Conservation (phyloP, 768 basidiomycete genomes). For the Tulasnella sp. region DNA sequence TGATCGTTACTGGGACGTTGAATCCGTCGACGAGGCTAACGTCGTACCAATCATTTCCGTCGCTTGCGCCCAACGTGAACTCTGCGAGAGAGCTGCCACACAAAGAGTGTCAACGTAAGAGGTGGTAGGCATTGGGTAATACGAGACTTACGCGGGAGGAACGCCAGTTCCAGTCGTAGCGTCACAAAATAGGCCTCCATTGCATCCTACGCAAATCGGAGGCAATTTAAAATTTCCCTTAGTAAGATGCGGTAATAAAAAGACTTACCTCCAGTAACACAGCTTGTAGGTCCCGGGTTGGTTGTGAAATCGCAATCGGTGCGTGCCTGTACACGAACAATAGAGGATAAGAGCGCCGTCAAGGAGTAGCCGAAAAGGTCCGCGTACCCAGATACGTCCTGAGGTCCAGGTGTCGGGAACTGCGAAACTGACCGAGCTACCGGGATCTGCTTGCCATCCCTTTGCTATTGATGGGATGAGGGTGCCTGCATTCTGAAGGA, state of each 20-base stretch:
- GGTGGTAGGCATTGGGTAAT: background rate
- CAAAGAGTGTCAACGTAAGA: background rate
- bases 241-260: background rate
- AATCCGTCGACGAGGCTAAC: conserved; percentile 38
- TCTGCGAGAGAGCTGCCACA: conserved; percentile 35
- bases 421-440: conserved; percentile 29
- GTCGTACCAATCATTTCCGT: conserved; percentile 36
- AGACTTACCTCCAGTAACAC: conserved; percentile 47
- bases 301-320: conserved; percentile 33
- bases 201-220: conserved; percentile 28
- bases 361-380: background rate
- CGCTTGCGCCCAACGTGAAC: conserved; percentile 34
- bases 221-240: no score
- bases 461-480: conserved; percentile 30
- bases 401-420: conserved; percentile 40
- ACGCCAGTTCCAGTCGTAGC: conserved; percentile 46
- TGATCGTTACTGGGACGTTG: conserved; percentile 35
- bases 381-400: conserved; percentile 39
- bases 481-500: conserved; percentile 28
- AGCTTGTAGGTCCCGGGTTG: conserved; percentile 44
- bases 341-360: background rate
- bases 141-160: conserved; percentile 36
- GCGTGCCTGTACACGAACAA: conserved; percentile 21
- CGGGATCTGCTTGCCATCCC: conserved; percentile 38
- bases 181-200: conserved; percentile 47